Conservation (phyloP, 345 rosid genomes). For the Eutrema heterophyllum region DNA sequence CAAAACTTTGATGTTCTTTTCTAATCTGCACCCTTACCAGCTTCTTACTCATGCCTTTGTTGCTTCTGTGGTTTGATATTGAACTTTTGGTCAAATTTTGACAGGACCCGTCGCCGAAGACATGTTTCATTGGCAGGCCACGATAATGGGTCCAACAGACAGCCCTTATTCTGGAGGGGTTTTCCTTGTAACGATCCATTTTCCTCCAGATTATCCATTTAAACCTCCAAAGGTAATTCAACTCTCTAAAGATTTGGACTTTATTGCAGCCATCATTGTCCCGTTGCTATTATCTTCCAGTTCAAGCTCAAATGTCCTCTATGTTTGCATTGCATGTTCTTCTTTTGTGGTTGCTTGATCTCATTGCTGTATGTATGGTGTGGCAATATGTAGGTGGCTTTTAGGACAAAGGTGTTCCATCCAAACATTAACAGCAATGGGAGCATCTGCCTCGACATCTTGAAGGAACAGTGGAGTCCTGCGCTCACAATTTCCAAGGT, state of each 20-base stretch:
- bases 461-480: slow-evolving; percentile 99
- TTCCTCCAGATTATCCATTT: slow-evolving; percentile 82
- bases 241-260: not conserved
- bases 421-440: slow-evolving; percentile 96
- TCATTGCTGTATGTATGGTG: not conserved
- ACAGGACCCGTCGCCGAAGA: slow-evolving; percentile 84
- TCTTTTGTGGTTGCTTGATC: not conserved
- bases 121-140: slow-evolving; percentile 90
- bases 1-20: not conserved
- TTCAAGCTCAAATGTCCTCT: not conserved
- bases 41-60: not conserved
- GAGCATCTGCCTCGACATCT: slow-evolving; percentile 92
- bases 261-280: not conserved
- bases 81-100: not conserved
- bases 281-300: not conserved
- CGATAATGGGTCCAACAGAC: slow-evolving; percentile 82
- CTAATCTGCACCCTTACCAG: not conserved
- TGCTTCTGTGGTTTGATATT: not conserved
- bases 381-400: slow-evolving; percentile 62
- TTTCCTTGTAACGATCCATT: slow-evolving; percentile 69
- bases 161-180: slow-evolving; percentile 81
- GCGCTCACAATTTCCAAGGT: slow-evolving; percentile 95
- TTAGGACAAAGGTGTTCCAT: slow-evolving; percentile 92
- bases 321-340: not conserved
- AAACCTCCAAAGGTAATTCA: slow-evolving; percentile 66